phyloP scores from a whole-genome alignment of 768 basidiomycete genomes.

The Hemileccinum impolitum region DNA sequence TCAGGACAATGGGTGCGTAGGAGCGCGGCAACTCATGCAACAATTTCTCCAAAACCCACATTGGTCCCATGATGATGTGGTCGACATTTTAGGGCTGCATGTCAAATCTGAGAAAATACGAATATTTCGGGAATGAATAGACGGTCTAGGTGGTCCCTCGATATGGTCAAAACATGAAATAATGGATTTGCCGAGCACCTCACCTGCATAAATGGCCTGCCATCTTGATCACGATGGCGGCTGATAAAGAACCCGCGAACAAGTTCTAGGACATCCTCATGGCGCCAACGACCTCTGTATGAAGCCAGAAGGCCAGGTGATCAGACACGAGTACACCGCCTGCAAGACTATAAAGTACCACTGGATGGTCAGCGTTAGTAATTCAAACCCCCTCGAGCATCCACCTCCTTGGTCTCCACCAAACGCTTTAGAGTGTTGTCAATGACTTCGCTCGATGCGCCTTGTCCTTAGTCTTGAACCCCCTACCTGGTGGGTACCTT shows the following conservation, averaged over 20 bases:
- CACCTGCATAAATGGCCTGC: conserved; percentile 19
- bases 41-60: conserved; percentile 8
- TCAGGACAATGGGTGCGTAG: conserved; percentile 8
- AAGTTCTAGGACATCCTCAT: conserved; percentile 21
- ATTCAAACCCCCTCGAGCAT: conserved; percentile 3
- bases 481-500: conserved; percentile 17
- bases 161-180: conserved; percentile 27
- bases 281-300: conserved; percentile 12
- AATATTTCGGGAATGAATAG: conserved; percentile 25
- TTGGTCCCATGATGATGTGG: conserved; percentile 5
- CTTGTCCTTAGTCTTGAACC: not conserved
- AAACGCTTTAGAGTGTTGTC: not conserved
- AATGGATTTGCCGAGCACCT: conserved; percentile 23
- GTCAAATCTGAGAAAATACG: conserved; percentile 22
- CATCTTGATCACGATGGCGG: conserved; percentile 27
- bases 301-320: conserved; percentile 10
- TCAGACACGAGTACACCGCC: conserved; percentile 15
- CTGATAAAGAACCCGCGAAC: conserved; percentile 22
- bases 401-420: conserved; percentile 7
- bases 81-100: conserved; percentile 14
- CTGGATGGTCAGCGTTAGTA: conserved; percentile 14
- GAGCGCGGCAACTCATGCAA: conserved; percentile 5
- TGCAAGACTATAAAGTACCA: conserved; percentile 26
- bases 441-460: not conserved
- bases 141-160: conserved; percentile 22